Conservation (phyloP, 2,329 filamentous ascomycete genomes). For the Chaetomium strumarium region DNA sequence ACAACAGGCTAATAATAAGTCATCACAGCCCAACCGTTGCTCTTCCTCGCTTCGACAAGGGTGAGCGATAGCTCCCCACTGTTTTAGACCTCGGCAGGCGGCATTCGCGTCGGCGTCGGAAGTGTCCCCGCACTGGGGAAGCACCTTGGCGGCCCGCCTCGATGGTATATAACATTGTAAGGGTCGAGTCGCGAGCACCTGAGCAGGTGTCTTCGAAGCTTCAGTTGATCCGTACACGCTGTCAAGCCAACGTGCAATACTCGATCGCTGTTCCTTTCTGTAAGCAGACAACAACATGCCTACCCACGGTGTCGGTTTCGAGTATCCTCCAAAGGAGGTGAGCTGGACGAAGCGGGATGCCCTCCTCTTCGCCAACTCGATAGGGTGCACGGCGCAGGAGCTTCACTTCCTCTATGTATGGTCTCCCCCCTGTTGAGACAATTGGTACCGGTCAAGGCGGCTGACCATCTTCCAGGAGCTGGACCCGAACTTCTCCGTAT, state of each 20-base stretch:
- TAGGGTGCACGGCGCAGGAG: slow-evolving; percentile 77
- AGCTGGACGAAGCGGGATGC: slow-evolving; percentile 85
- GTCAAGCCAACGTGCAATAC: not conserved
- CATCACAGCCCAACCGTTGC: not conserved
- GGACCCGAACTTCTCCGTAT: slow-evolving; percentile 78
- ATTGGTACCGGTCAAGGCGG: not conserved
- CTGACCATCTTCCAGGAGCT: slow-evolving; percentile 56
- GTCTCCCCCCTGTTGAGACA: slow-evolving; percentile 1
- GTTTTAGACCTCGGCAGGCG: slow-evolving; percentile 19
- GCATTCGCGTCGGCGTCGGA: slow-evolving; percentile 17
- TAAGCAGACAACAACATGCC: slow-evolving; percentile 33
- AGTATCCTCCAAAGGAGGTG: slow-evolving; percentile 70
- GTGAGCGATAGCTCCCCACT: not conserved
- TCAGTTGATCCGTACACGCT: not conserved
- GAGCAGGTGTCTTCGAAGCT: not conserved
- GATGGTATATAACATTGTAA: not conserved
- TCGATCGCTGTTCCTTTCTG: not conserved
- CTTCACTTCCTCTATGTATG: slow-evolving; percentile 86
- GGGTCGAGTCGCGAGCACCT: too few relatives aligned
- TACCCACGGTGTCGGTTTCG: slow-evolving; percentile 62
- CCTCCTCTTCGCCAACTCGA: slow-evolving; percentile 83
- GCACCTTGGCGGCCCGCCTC: not conserved
- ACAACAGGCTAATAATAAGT: slow-evolving; percentile 12
- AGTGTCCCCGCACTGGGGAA: slow-evolving; percentile 7
- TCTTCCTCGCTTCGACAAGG: not conserved